Evolutionary conservation across 2,329 filamentous ascomycete species (phyloP).

Genomic region (Cercospora berteroae): DNA sequence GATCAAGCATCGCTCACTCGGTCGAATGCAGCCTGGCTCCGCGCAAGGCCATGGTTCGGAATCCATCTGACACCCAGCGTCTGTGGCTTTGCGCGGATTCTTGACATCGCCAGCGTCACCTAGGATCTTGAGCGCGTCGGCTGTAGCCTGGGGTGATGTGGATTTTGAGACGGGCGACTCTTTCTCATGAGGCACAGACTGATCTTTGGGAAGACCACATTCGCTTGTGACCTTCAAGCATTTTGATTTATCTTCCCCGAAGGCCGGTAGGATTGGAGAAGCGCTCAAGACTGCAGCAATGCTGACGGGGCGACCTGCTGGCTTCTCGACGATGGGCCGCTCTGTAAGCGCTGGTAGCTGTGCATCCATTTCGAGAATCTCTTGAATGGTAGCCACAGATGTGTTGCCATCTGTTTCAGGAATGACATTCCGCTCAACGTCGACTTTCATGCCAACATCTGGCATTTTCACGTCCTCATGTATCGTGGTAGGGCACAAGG

Average conservation of each 20-base stretch:
- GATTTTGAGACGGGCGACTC: neutral
- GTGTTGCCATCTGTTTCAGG: neutral
- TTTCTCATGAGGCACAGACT: neutral
- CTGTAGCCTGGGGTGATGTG: neutral
- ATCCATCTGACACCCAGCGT: slow-evolving; percentile 2
- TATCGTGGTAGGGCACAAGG: neutral
- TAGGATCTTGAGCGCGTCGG: neutral
- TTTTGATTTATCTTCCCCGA: neutral
- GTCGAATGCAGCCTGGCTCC: neutral
- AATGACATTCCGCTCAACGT: neutral
- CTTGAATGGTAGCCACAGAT: neutral
- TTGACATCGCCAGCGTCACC: neutral
- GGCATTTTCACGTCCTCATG: neutral
- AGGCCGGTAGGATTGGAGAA: neutral
- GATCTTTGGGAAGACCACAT: neutral
- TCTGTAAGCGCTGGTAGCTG: neutral
- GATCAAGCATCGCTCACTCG: neutral
- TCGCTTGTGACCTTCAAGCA: neutral
- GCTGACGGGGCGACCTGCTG: neutral
- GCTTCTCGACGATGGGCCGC: neutral
- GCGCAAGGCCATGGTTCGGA: slow-evolving; percentile 6
- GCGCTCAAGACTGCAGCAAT: neutral
- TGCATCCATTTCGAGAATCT: neutral
- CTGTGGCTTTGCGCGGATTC: neutral
- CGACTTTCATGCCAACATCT: neutral